Base-by-base conservation (phyloP, 2,329 filamentous ascomycete genomes). In the Tolypocladium tropicale region DNA sequence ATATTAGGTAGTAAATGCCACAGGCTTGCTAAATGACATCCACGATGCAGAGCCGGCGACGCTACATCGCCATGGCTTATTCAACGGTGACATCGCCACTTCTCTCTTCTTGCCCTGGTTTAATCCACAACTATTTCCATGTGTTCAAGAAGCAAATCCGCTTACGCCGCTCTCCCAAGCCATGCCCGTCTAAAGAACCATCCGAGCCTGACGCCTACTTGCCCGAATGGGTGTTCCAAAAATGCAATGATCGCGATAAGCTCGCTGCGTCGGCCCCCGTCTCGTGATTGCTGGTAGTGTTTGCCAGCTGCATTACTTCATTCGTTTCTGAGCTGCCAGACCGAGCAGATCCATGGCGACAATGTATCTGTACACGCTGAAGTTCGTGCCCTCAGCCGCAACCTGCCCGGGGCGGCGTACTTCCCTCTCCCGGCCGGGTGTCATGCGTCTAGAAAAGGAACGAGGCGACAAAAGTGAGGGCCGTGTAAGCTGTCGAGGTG, bases 401-500 rank as follows among this genome's bases (percentile, higher is more conserved):
- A 49, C 55, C n/a, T 6, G n/a, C 14, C 25, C 34, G n/a, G 23
- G n/a, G n/a, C n/a, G n/a, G n/a, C n/a, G n/a, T n/a, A n/a, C n/a
- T n/a, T n/a, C n/a, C n/a, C n/a, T n/a, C n/a, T n/a, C 55, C n/a
- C 10, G n/a, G 12, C 25, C 34, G n/a, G 23, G n/a, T n/a, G n/a
- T n/a, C 21, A 32, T 33, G 23, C 6, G 12, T 25, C 57, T 57
- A 63, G 52, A 61, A 61, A 28, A 72, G 58, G 53, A 75, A 74
- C 9, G 72, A 70, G 12, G 61, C 68, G 28, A 76, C 74, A 62
- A 83, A 82, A 55, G 80, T 65, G 54, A 79, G 59, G 36, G 70
- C 64, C 2, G 80, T 82, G 62, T 74, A 82, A 4, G 68, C 59
- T 1, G 79, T 82, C 9, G 78, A 74, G 3, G 75, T 57, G 3